A percentile compares a stretch with the other conserved stretches of the same genome.
phyloP scores from a whole-genome alignment of 176 grass and related monocot species.

The Typha latifolia region DNA sequence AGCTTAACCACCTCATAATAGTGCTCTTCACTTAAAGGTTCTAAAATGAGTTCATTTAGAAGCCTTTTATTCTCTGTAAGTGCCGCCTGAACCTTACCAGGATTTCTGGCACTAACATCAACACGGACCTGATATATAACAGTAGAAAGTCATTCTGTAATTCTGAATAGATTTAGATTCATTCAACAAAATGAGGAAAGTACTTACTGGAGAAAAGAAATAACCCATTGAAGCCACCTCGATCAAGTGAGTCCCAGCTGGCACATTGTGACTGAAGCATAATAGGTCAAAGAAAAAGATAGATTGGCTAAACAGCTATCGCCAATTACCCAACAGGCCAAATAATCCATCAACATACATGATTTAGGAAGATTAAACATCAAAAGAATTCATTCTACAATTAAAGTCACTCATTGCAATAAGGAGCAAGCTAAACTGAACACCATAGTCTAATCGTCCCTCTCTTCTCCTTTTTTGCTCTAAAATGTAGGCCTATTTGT shows the following conservation, averaged over 20 bases:
- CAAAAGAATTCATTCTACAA: no score
- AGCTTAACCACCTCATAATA: slow-evolving; percentile 70
- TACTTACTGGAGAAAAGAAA: slow-evolving; percentile 93
- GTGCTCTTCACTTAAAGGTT: slow-evolving; percentile 80
- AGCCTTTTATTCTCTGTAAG: slow-evolving; percentile 73
- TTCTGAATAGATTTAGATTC: not conserved
- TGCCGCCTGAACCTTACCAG: slow-evolving; percentile 95
- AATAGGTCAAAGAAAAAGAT: slow-evolving; percentile 44
- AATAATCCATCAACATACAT: not conserved
- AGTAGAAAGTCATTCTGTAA: slow-evolving; percentile 6
- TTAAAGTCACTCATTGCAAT: no score
- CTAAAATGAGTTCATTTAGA: slow-evolving; percentile 84
- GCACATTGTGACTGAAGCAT: slow-evolving; percentile 65
- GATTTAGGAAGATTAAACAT: not conserved
- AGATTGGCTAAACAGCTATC: not conserved
- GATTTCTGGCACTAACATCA: slow-evolving; percentile 93
- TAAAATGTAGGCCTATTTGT: no score
- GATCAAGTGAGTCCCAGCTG: slow-evolving; percentile 94
- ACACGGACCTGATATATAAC: slow-evolving; percentile 59
- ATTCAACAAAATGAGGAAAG: slow-evolving; percentile 9
- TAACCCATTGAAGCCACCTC: slow-evolving; percentile 79
- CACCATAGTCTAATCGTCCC: no score
- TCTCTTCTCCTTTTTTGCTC: no score
- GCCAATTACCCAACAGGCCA: not conserved
- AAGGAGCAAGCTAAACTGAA: no score